Evolutionary conservation across 208 protist genomes (phyloP).

Genomic region (Novymonas esmeraldas): DNA sequence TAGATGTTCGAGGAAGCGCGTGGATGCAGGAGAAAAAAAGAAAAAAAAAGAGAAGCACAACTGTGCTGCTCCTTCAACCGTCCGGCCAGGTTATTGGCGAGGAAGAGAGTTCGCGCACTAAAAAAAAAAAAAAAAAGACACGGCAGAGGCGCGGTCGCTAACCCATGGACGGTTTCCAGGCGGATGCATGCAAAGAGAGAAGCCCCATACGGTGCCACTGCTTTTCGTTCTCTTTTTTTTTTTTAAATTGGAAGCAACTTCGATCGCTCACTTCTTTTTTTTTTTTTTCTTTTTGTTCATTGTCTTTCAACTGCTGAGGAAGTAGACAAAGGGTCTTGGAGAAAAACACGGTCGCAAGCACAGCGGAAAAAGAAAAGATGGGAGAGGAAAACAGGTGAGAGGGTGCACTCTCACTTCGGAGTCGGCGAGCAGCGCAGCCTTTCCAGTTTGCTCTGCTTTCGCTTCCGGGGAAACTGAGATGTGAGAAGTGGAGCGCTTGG

Average conservation of each 20-base stretch:
- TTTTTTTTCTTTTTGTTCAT: background rate
- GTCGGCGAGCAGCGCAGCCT: constrained; percentile 9
- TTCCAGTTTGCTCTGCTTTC: constrained; percentile 27
- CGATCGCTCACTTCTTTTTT: background rate
- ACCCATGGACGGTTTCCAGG: too few species aligned
- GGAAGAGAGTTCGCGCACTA: too few species aligned
- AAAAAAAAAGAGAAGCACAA: background rate
- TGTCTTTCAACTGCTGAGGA: too few species aligned
- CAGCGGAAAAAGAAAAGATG: background rate
- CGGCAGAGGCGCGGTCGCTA: too few species aligned
- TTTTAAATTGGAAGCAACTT: too few species aligned
- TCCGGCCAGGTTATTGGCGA: too few species aligned
- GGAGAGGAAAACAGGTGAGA: background rate
- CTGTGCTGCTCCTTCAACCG: too few species aligned
- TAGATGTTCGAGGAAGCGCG: background rate
- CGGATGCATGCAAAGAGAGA: too few species aligned
- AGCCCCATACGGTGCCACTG: too few species aligned
- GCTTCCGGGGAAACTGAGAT: background rate
- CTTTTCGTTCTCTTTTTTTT: too few species aligned
- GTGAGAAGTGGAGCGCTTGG: background rate
- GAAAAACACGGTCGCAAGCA: background rate
- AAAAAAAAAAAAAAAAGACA: too few species aligned
- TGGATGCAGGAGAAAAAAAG: background rate
- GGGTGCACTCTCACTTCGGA: background rate
- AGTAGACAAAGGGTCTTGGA: too few species aligned